Conservation (phyloP, 108 stramenopile genomes). For the Nitzschia sp. region DNA sequence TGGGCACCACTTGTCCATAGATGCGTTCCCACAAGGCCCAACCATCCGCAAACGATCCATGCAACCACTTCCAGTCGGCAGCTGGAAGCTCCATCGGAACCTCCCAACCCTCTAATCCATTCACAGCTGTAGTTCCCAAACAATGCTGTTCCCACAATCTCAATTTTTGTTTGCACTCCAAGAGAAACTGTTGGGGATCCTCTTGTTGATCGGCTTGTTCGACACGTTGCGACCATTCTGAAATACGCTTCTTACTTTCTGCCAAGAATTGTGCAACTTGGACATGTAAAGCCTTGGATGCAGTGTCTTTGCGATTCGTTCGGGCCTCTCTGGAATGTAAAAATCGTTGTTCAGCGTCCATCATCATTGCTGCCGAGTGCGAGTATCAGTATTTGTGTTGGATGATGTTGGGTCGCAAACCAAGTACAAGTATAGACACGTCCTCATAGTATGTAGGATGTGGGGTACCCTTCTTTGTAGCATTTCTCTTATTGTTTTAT, state of each 20-base stretch:
- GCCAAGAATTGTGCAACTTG: constrained; percentile 9
- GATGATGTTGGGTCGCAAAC: too few species aligned
- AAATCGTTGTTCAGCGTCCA: constrained; percentile 19
- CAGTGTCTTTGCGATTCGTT: not conserved
- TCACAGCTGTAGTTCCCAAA: constrained; percentile 2
- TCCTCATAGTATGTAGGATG: too few species aligned
- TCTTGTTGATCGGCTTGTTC: not conserved
- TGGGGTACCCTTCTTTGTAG: too few species aligned
- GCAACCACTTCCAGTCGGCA: constrained; percentile 29
- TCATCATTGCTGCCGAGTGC: not conserved
- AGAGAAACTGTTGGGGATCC: not conserved
- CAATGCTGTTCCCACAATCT: constrained; percentile 14
- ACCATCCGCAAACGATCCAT: constrained; percentile 24
- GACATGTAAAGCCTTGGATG: not conserved
- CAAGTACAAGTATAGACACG: too few species aligned
- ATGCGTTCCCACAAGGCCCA: constrained; percentile 6
- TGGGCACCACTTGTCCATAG: constrained; percentile 12
- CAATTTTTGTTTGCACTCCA: constrained; percentile 19
- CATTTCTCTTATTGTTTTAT: too few species aligned
- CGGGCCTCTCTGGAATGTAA: constrained; percentile 11
- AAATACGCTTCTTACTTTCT: not conserved
- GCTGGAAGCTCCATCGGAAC: constrained; percentile 22
- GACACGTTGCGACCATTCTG: not conserved
- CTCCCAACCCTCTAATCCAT: constrained; percentile 1
- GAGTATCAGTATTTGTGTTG: too few species aligned